Conservation (phyloP, 257 asterid genomes). For the Thymus mandschuricus region DNA sequence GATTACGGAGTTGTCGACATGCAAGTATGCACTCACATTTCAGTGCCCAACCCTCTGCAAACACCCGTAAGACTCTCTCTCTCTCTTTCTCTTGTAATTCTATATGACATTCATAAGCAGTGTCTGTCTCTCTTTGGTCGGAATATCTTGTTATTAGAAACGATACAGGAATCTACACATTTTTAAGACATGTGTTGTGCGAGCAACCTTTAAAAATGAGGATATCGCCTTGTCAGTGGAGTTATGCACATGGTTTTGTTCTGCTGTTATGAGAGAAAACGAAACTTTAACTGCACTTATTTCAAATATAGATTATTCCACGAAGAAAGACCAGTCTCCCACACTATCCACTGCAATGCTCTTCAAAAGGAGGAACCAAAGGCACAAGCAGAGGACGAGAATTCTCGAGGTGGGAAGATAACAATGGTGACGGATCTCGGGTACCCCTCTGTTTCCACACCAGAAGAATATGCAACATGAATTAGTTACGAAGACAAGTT, state of each 20-base stretch:
- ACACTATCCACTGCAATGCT: slow-evolving; percentile 81
- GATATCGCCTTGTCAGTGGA: neutral
- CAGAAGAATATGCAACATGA: slow-evolving; percentile 60
- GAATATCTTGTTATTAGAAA: neutral
- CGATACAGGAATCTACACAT: neutral
- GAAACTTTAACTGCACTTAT: neutral
- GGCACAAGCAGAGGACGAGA: slow-evolving; percentile 31
- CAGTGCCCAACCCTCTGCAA: slow-evolving; percentile 96
- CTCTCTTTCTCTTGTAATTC: slow-evolving; percentile 18
- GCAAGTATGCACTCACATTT: slow-evolving; percentile 95
- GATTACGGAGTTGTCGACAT: slow-evolving; percentile 89
- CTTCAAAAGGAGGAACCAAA: slow-evolving; percentile 62
- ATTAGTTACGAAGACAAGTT: neutral
- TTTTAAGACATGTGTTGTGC: no score
- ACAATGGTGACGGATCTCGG: slow-evolving; percentile 54
- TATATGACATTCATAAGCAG: neutral
- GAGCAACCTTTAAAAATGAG: neutral
- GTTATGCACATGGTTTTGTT: slow-evolving; percentile 6
- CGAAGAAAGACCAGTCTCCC: slow-evolving; percentile 84
- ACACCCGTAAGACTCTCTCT: slow-evolving; percentile 81
- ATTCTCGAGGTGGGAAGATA: slow-evolving; percentile 53
- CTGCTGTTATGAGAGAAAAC: neutral
- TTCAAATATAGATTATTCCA: slow-evolving; percentile 66
- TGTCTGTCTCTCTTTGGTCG: neutral
- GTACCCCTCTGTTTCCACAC: slow-evolving; percentile 45